phyloP scores from a whole-genome alignment of 2,329 filamentous ascomycete genomes.

The Trichoderma sp. region DNA sequence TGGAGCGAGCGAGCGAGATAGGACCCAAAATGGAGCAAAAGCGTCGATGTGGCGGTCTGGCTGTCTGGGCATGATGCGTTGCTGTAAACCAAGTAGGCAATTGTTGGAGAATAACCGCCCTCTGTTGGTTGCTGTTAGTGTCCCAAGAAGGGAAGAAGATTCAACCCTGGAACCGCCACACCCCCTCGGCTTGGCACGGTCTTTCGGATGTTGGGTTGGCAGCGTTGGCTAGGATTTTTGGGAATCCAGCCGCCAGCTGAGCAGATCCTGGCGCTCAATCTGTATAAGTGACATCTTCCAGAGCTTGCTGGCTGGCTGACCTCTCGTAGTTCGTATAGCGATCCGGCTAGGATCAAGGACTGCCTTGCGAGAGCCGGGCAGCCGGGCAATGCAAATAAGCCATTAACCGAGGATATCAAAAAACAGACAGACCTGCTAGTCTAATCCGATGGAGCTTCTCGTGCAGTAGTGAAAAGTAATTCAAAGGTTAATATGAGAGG shows the following conservation, averaged over 20 bases:
- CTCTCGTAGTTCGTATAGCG: neutral
- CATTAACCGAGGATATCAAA: slow-evolving; percentile 4
- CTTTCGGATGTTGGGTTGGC: neutral
- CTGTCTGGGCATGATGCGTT: neutral
- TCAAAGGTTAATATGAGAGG: neutral
- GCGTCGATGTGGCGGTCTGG: slow-evolving; percentile 4
- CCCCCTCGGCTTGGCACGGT: neutral
- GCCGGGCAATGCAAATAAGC: neutral
- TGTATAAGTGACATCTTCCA: neutral
- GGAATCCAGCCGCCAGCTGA: slow-evolving; percentile 6
- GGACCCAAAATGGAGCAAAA: neutral
- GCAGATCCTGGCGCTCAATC: slow-evolving; percentile 7
- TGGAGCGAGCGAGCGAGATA: neutral
- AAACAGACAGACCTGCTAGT: neutral
- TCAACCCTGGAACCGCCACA: neutral
- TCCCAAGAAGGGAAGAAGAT: neutral
- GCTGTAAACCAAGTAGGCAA: neutral
- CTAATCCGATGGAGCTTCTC: neutral
- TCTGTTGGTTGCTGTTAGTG: neutral
- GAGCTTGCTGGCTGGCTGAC: neutral
- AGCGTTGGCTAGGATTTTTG: neutral
- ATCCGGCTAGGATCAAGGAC: neutral
- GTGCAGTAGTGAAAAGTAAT: neutral
- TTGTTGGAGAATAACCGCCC: neutral
- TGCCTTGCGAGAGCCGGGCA: neutral